Evolutionary conservation across 176 grass and related monocot species (phyloP), one percentile per base, ranked within the genome.

Genomic region (Stipa capillata): DNA sequence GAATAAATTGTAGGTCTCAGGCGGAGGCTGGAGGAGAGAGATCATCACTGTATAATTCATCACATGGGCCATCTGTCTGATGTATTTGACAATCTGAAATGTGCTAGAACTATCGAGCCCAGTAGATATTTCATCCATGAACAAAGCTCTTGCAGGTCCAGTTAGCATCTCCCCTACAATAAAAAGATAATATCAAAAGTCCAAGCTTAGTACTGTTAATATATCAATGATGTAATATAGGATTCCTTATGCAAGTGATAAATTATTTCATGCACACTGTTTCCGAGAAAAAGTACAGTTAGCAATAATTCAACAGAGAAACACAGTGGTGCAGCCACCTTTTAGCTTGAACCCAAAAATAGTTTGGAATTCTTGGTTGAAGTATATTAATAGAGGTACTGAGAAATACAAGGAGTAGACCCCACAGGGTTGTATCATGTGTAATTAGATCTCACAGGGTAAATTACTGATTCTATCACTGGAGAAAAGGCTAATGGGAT

Each of bases 121-220:
- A 1, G 90, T 92, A 8, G 90, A 92, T 21, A 92, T 92, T 65
- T 92, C 86, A 69, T 92, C 86, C 90, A 89, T 92, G 69, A 92
- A 92, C 33, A 92, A 70, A 28, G 55, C 83, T 74, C 54, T 89
- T 28, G 83, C 65, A 16, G 87, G 90, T 27, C 90, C 90, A 20
- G 76, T 71, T 67, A 93, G 44, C 87, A 93, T 93, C 50, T 93
- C 90, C 23, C 87, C 90, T 93, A 12, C 9, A 52, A 41, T 49
- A 21, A 8, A 23, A 25, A 27, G 20, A n/a, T 15, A 78, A 52
- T 75, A 54, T 23, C 32, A 66, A 35, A 34, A 68, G 41, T 54
- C n/a, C 4, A 65, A 80, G 33, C 17, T 39, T 61, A 39, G 6
- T 43, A 14, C 13, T 59, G 1, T 45, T 68, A 9, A 53, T 29